A percentile compares a stretch with the other conserved stretches of the same genome.
Conservation (phyloP, 2,329 filamentous ascomycete genomes). For the Domatiomyces globalis region DNA sequence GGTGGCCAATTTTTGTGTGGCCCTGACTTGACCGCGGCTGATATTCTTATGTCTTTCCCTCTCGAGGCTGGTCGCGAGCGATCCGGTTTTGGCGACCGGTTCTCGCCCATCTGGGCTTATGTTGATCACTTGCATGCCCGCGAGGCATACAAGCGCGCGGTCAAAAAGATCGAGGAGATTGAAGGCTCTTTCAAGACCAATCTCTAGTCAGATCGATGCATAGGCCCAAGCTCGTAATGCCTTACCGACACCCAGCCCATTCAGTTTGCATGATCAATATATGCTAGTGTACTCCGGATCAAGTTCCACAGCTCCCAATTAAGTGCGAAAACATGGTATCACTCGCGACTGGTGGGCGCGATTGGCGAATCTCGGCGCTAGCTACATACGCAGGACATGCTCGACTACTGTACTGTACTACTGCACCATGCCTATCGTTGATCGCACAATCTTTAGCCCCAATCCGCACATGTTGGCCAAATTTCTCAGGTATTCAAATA, state of each 20-base stretch:
- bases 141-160: constrained; percentile 28
- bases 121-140: constrained; percentile 23
- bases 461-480: neutral
- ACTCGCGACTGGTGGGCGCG: no score
- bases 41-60: constrained; percentile 36
- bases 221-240: neutral
- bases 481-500: no score
- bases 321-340: no score
- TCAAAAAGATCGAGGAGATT: constrained; percentile 28
- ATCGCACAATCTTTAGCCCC: neutral
- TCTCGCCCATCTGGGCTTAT: constrained; percentile 28
- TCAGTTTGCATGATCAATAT: no score
- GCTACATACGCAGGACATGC: neutral
- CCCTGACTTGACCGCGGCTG: constrained; percentile 29
- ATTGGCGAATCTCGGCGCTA: neutral
- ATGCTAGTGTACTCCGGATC: no score
- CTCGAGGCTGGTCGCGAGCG: constrained; percentile 26
- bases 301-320: no score
- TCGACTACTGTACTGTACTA: neutral
- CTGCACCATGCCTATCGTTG: neutral
- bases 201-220: constrained; percentile 2
- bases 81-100: constrained; percentile 23
- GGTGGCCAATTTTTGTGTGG: constrained; percentile 31
- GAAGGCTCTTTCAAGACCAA: constrained; percentile 23
- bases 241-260: no score